Conservation (phyloP, 1,139 yeast species). For the Hemisphaericaspora xylofermentans region DNA sequence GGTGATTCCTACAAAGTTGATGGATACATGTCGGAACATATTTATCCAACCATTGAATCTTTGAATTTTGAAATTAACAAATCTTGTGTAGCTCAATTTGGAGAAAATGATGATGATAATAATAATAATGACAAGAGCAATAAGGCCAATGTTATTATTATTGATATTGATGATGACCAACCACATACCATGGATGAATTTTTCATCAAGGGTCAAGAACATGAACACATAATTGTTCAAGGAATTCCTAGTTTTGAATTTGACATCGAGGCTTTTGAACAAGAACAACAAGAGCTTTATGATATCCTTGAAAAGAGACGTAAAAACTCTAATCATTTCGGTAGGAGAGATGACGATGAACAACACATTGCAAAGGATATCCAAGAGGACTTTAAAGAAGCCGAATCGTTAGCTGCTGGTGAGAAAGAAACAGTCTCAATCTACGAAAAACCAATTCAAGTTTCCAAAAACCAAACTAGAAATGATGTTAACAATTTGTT, state of each 20-base stretch:
- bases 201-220: slow-evolving; percentile 12
- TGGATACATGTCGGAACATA: slow-evolving; percentile 27
- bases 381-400: slow-evolving; percentile 33
- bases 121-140: no score
- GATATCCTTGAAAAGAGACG: no score
- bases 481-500: slow-evolving; percentile 26
- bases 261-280: no score
- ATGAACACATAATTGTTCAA: slow-evolving; percentile 26
- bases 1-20: background rate
- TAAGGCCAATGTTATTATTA: slow-evolving; percentile 15
- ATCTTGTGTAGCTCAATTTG: slow-evolving; percentile 15
- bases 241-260: slow-evolving; percentile 30
- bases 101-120: no score
- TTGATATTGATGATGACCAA: slow-evolving; percentile 25
- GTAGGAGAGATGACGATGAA: slow-evolving; percentile 13
- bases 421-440: slow-evolving; percentile 24
- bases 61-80: slow-evolving; percentile 22
- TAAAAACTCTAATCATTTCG: slow-evolving; percentile 7
- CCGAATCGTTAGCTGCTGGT: slow-evolving; percentile 29
- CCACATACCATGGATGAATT: slow-evolving; percentile 20
- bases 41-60: slow-evolving; percentile 24
- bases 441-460: slow-evolving; percentile 14
- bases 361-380: slow-evolving; percentile 28
- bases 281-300: no score
- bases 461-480: slow-evolving; percentile 9